Conservation (phyloP, 495 filamentous ascomycete species). For the Hypoxylon perforatum region DNA sequence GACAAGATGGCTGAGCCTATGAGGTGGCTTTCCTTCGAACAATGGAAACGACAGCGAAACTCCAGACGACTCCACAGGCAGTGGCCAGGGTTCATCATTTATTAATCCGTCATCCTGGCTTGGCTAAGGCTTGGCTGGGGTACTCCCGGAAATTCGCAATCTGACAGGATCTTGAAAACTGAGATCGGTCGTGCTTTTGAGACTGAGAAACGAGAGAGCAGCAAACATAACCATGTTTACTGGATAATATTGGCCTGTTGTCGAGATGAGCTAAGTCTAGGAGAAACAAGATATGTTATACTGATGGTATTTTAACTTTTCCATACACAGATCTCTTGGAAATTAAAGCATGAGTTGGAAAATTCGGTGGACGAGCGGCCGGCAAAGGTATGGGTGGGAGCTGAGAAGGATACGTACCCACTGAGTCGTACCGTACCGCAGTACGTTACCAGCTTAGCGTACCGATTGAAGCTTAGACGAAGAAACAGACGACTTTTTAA, state of each 20-base stretch:
- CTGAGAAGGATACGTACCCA: conserved; percentile 30
- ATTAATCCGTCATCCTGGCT: conserved; percentile 45
- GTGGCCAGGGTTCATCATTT: conserved; percentile 38
- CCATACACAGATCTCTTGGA: neutral
- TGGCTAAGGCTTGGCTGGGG: conserved; percentile 40
- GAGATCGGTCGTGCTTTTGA: conserved; percentile 36
- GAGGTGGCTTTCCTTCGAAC: conserved; percentile 39
- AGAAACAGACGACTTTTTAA: conserved; percentile 40
- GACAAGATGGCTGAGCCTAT: conserved; percentile 45
- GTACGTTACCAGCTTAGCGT: no score
- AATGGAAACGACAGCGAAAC: conserved; percentile 50
- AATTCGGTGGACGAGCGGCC: conserved; percentile 12
- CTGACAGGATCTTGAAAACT: conserved; percentile 37
- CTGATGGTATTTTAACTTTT: neutral
- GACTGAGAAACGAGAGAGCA: neutral
- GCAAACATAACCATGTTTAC: conserved; percentile 4
- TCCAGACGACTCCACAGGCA: conserved; percentile 45
- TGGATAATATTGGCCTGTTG: no score
- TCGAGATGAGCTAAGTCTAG: no score
- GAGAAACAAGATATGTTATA: no score
- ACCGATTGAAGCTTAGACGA: conserved; percentile 28
- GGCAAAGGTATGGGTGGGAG: neutral
- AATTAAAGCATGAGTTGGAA: conserved; percentile 23
- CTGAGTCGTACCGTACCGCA: conserved; percentile 15
- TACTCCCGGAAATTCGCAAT: conserved; percentile 47